Percentiles rank a stretch among this genome's conserved stretches.
Conservation (phyloP, 1,284 basidiomycete genomes). For the Ustilago nuda region DNA sequence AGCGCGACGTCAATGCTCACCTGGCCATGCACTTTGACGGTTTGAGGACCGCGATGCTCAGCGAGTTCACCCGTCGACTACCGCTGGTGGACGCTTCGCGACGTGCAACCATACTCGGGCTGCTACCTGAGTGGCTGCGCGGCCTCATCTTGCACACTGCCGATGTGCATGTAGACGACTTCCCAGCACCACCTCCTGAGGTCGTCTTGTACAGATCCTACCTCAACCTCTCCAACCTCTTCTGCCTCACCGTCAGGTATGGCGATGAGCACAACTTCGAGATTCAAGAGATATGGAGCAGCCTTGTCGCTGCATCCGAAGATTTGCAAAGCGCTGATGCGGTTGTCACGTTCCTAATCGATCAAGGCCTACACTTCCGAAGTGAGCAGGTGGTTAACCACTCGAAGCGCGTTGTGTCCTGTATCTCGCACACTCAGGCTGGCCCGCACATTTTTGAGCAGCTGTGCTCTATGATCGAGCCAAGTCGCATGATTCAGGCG, state of each 20-base stretch:
- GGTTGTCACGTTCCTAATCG: constrained; percentile 83
- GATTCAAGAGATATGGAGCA: constrained; percentile 83
- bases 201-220: constrained; percentile 54
- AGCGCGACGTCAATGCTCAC: constrained; percentile 80
- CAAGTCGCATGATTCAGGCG: constrained; percentile 79
- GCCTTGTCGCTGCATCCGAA: constrained; percentile 74
- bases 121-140: constrained; percentile 60
- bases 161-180: constrained; percentile 23
- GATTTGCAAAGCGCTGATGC: constrained; percentile 79
- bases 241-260: constrained; percentile 84
- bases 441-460: constrained; percentile 83
- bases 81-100: constrained; percentile 73
- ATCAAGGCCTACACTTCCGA: constrained; percentile 86
- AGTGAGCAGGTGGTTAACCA: constrained; percentile 82
- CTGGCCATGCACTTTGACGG: constrained; percentile 84
- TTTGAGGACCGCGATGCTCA: constrained; percentile 78
- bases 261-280: constrained; percentile 83
- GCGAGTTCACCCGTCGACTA: constrained; percentile 81
- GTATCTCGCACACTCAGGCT: constrained; percentile 81
- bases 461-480: constrained; percentile 84
- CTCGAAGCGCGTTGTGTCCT: constrained; percentile 85
- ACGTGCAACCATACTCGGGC: constrained; percentile 53
- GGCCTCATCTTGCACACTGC: constrained; percentile 50
- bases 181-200: constrained; percentile 31
- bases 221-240: constrained; percentile 80